Conservation (phyloP, 345 rosid species). For the Aethionema arabicum region DNA sequence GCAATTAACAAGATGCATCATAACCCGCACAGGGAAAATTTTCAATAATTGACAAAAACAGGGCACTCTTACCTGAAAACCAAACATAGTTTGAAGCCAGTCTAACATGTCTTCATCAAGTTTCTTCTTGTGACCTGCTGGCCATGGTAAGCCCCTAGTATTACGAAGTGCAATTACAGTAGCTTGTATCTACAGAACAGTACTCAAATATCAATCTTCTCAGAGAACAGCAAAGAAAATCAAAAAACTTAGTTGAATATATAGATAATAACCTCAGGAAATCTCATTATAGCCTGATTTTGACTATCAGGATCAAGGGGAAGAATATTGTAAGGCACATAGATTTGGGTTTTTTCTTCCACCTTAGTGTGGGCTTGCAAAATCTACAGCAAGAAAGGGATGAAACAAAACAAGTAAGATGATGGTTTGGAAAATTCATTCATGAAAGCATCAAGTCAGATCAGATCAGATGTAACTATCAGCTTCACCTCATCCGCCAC, state of each 20-base stretch:
- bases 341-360: conserved; percentile 59
- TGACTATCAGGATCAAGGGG: conserved; percentile 74
- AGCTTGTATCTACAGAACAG: conserved; percentile 39
- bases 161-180: conserved; percentile 48
- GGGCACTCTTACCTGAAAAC: conserved; percentile 50
- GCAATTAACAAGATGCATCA: conserved; percentile 25
- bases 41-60: conserved; percentile 5
- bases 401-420: conserved; percentile 22
- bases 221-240: not conserved
- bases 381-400: conserved; percentile 45
- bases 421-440: not conserved
- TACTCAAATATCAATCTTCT: not conserved
- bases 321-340: conserved; percentile 60
- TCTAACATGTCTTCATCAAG: conserved; percentile 57
- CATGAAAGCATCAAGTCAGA: conserved; percentile 13
- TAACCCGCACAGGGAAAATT: conserved; percentile 2
- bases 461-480: conserved; percentile 1
- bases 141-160: conserved; percentile 53
- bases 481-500: conserved; percentile 64
- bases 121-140: conserved; percentile 44
- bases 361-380: conserved; percentile 62
- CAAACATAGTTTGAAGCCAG: conserved; percentile 65
- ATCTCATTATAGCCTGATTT: conserved; percentile 66
- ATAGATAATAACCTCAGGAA: conserved; percentile 46
- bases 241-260: conserved; percentile 4